Conservation (phyloP, 2,329 filamentous ascomycete species). For the Xylariaceae sp. region DNA sequence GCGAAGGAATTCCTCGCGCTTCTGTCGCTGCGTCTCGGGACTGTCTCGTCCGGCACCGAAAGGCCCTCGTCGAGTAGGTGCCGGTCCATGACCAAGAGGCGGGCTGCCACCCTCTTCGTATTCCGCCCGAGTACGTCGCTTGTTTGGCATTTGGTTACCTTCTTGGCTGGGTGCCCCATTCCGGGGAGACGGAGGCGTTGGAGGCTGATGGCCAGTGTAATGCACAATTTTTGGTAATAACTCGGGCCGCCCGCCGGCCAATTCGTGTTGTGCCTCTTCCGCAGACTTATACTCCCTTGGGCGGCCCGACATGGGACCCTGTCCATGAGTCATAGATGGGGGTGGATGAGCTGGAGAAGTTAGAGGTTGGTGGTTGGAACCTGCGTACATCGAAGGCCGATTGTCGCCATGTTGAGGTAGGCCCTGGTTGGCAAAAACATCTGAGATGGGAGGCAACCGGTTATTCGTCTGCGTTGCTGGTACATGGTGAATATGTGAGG, state of each 20-base stretch:
- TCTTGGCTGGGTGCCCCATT: slow-evolving; percentile 44
- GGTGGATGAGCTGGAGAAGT: slow-evolving; percentile 72
- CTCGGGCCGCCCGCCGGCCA: slow-evolving; percentile 88
- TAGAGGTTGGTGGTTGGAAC: slow-evolving; percentile 61
- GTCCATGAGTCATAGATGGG: slow-evolving; percentile 43
- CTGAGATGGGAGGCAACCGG: slow-evolving; percentile 84
- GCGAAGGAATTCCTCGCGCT: slow-evolving; percentile 87
- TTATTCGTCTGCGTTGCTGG: slow-evolving; percentile 86
- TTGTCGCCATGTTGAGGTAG: slow-evolving; percentile 58
- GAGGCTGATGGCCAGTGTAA: slow-evolving; percentile 89
- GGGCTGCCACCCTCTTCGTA: slow-evolving; percentile 91
- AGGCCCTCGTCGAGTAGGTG: slow-evolving; percentile 56
- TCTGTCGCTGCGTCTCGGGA: slow-evolving; percentile 73
- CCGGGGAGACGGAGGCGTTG: slow-evolving; percentile 79
- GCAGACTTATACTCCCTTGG: slow-evolving; percentile 88
- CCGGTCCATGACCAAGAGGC: slow-evolving; percentile 66
- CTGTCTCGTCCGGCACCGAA: slow-evolving; percentile 79
- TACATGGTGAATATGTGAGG: slow-evolving; percentile 84
- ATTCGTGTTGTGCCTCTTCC: slow-evolving; percentile 86
- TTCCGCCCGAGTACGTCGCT: slow-evolving; percentile 77
- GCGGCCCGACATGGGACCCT: slow-evolving; percentile 54
- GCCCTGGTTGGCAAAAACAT: slow-evolving; percentile 78
- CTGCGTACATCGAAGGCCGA: slow-evolving; percentile 49
- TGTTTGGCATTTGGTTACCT: slow-evolving; percentile 53
- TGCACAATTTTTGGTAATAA: slow-evolving; percentile 89